These are phyloP conservation scores for Emericellopsis atlantica DNA, from an alignment of 2,329 filamentous ascomycete genomes.

Conservation along the genomic window DNA sequence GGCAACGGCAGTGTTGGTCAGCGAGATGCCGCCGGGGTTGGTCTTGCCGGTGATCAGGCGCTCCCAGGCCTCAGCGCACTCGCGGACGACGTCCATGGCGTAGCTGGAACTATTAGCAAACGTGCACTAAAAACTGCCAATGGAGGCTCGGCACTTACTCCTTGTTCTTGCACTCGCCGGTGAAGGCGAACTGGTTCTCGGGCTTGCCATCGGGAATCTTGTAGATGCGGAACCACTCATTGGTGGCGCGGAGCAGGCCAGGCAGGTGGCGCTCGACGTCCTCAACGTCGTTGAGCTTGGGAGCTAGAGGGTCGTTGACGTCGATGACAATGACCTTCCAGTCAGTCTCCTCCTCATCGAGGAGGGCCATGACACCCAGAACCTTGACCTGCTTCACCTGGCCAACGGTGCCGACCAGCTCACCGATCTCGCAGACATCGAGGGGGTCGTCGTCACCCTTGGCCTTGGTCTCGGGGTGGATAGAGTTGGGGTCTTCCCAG, in stretches of 20 bases:
- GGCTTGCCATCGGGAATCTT: conserved; percentile 99
- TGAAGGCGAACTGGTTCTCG: conserved; percentile 99
- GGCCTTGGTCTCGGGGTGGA: conserved; percentile 98
- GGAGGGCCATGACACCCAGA: conserved; percentile 95
- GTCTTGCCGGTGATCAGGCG: conserved; percentile 88
- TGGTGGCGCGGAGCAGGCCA: conserved; percentile 90
- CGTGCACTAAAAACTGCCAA: conserved; percentile 1
- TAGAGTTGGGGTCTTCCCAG: conserved; percentile 94
- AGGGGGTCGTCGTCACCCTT: conserved; percentile 99
- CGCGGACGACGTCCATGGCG: conserved; percentile 86
- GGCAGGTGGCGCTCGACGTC: conserved; percentile 98
- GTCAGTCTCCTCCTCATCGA: conserved; percentile 99
- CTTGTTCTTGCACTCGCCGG: conserved; percentile 99
- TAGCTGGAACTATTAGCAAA: conserved; percentile 41
- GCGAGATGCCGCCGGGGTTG: conserved; percentile 61
- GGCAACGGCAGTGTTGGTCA: conserved; percentile 70
- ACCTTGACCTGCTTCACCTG: conserved; percentile 99
- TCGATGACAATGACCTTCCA: conserved; percentile 99
- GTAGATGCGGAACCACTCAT: conserved; percentile 99
- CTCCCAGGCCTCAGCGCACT: conserved; percentile 96
- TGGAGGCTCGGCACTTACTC: conserved; percentile 40
- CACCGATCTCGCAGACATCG: conserved; percentile 98
- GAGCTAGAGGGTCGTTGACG: conserved; percentile 88
- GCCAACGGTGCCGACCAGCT: conserved; percentile 89
- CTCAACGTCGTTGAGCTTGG: conserved; percentile 97